These are phyloP conservation scores for Crithidia expoeki DNA, from an alignment of 208 protist species.

Conservation along the genomic window DNA sequence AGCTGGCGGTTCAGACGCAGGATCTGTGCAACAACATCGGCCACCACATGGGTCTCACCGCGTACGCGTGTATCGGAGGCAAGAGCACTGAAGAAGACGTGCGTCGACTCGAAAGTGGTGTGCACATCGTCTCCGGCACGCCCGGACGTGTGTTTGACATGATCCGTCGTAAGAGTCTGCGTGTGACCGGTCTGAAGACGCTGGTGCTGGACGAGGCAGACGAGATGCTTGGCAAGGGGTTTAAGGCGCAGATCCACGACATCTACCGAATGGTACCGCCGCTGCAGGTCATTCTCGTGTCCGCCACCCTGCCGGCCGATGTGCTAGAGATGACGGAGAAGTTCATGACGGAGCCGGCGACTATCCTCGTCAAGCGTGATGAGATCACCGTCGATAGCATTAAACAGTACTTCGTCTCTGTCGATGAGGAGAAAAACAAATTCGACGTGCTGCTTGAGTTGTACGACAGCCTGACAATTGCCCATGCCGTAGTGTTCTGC, in stretches of 20 bases:
- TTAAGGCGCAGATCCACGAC: conserved; percentile 99
- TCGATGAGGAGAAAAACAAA: conserved; percentile 99
- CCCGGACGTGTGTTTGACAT: conserved; percentile 98
- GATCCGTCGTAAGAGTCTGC: conserved; percentile 92
- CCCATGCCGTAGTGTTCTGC: conserved; percentile 99
- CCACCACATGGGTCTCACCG: conserved; percentile 91
- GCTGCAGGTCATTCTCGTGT: conserved; percentile 92
- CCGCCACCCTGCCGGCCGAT: conserved; percentile 88
- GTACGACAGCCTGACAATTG: conserved; percentile 98
- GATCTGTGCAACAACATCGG: conserved; percentile 95
- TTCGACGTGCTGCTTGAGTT: conserved; percentile 99
- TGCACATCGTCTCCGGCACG: conserved; percentile 98
- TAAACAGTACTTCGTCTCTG: conserved; percentile 98
- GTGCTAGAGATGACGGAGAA: conserved; percentile 96
- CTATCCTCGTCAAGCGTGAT: conserved; percentile 99
- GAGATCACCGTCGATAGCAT: conserved; percentile 99
- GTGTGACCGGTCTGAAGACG: conserved; percentile 85
- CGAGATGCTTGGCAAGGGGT: conserved; percentile 99
- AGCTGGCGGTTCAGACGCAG: conserved; percentile 97
- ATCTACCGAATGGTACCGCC: conserved; percentile 96
- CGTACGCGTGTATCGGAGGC: conserved; percentile 91
- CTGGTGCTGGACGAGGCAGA: conserved; percentile 99
- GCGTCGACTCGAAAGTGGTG: conserved; percentile 86
- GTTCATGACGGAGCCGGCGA: conserved; percentile 98
- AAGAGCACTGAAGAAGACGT: conserved; percentile 95